Percentiles rank a stretch among this genome's conserved stretches.
Evolutionary conservation across 805 yeast genomes (phyloP).

Genomic region (Candida awuae): DNA sequence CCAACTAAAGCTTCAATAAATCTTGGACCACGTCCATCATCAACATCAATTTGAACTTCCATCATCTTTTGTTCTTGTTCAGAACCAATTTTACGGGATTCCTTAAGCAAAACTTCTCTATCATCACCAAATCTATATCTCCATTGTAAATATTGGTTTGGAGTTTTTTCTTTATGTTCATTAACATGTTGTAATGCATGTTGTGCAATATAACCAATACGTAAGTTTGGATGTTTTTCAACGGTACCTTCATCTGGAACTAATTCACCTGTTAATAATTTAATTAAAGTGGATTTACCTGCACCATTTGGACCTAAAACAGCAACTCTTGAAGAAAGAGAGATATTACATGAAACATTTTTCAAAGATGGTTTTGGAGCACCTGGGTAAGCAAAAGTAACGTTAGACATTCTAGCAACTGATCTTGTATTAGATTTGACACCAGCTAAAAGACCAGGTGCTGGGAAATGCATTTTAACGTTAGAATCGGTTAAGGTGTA

Average conservation of each 20-base stretch:
- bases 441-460: conserved; percentile 96
- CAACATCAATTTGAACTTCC: conserved; percentile 69
- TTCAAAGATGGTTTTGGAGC: conserved; percentile 72
- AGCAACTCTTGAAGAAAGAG: conserved; percentile 94
- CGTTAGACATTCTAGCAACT: conserved; percentile 64
- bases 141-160: conserved; percentile 97
- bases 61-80: conserved; percentile 65
- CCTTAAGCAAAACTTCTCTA: conserved; percentile 91
- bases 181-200: conserved; percentile 97
- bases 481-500: conserved; percentile 88
- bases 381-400: conserved; percentile 86
- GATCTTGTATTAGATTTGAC: conserved; percentile 92
- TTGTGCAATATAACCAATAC: conserved; percentile 98
- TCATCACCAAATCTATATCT: conserved; percentile 97
- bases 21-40: conserved; percentile 80
- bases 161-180: conserved; percentile 94
- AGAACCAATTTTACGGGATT: conserved; percentile 77
- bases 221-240: conserved; percentile 95
- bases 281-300: conserved; percentile 93
- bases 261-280: conserved; percentile 85
- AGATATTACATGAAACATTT: conserved; percentile 81
- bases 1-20: conserved; percentile 92
- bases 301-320: conserved; percentile 98
- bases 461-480: conserved; percentile 96
- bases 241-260: conserved; percentile 82